Base-by-base conservation (phyloP, 345 rosid species). In the Rhodamnia argentea region DNA sequence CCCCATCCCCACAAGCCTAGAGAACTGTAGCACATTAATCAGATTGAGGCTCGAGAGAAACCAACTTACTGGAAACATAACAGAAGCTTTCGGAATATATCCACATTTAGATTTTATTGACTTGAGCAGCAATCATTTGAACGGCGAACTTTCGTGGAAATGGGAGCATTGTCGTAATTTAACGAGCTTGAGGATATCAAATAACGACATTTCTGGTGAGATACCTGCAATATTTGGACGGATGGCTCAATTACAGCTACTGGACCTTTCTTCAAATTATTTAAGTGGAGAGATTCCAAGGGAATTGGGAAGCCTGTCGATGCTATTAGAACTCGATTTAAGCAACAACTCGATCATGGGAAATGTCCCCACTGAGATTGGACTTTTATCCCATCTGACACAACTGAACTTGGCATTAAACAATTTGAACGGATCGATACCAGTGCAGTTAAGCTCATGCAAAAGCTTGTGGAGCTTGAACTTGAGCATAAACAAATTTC, bases 371-470 rank as follows among this genome's bases (percentile, higher is more conserved):
- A n/a, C 5, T 13, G 18, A 59, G 70, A 59, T 59, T 59, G 70
- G 70, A 3, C 1, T n/a, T n/a, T 59, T 59, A 13, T 6, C 70
- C 14, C 4, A 6, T 13, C 0, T 6, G 2, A 2, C 1, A 1
- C 18, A 13, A 13, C 37, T 59, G 6, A 59, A 59, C 70, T 13
- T 58, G 13, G 64, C 64, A 58, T 58, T 29, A 12, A 58, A 58
- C 64, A 12, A 58, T 26, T 58, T 58, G 29, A 58, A 8, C 0
- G 29, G 64, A 12, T 58, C 0, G 0, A 58, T 58, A 26, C 64
- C 29, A 0, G 0, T 12, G 7, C 32, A 12, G 7, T 29, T 26
- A 11, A 29, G 29, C 16, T 58, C 64, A 58, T 58, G 64, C 16
- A 26, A 58, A 58, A 58, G 62, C 62, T 58, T 58, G 29, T 58